phyloP scores from a whole-genome alignment of 768 basidiomycete species.

The Piloderma croceum region DNA sequence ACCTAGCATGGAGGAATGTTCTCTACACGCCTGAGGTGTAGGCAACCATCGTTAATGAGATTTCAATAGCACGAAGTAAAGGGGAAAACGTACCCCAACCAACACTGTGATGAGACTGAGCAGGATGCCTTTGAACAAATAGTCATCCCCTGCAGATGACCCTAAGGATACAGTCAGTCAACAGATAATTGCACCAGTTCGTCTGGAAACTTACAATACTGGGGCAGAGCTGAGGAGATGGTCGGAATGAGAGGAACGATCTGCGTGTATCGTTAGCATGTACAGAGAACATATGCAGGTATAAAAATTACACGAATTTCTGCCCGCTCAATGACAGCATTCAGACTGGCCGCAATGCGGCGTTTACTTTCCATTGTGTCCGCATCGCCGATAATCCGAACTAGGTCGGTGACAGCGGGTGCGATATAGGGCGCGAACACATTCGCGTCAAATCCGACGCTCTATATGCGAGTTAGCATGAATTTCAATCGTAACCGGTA shows the following conservation, averaged over 20 bases:
- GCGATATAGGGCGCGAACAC: conserved; percentile 68
- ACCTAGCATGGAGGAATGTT: conserved; percentile 50
- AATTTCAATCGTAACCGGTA: too few relatives aligned
- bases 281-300: neutral
- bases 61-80: too few relatives aligned
- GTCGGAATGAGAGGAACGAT: conserved; percentile 60
- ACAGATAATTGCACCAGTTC: too few relatives aligned
- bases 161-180: too few relatives aligned
- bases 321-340: conserved; percentile 55
- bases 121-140: conserved; percentile 65
- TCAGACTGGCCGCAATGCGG: conserved; percentile 64
- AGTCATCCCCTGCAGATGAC: conserved; percentile 61
- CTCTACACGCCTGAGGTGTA: conserved; percentile 53
- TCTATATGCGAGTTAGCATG: too few relatives aligned
- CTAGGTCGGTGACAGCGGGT: conserved; percentile 53
- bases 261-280: conserved; percentile 27
- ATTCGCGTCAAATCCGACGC: conserved; percentile 54
- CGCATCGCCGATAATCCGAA: conserved; percentile 66
- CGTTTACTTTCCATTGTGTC: conserved; percentile 75
- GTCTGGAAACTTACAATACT: conserved; percentile 59
- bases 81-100: too few relatives aligned
- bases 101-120: conserved; percentile 67
- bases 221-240: conserved; percentile 61
- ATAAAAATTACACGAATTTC: conserved; percentile 28
- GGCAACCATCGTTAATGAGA: conserved; percentile 1